Evolutionary conservation across 345 rosid genomes (phyloP).

Genomic region (Kandelia obovata): DNA sequence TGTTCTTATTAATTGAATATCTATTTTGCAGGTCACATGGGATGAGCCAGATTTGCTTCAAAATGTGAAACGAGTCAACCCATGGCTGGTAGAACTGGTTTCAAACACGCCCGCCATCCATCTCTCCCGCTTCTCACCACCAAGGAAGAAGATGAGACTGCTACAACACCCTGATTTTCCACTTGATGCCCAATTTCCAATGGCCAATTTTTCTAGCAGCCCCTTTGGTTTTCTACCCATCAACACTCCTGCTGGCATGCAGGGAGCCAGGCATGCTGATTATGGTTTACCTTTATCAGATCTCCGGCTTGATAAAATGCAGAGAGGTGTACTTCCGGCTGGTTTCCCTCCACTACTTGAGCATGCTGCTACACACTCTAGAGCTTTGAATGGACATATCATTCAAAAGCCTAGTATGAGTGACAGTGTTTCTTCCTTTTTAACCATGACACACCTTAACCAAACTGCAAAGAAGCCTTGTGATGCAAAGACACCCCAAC

Average conservation of each 20-base stretch:
- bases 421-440: constrained; percentile 43
- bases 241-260: constrained; percentile 38
- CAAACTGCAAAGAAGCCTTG: constrained; percentile 20
- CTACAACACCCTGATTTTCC: constrained; percentile 48
- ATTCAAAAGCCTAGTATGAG: constrained; percentile 32
- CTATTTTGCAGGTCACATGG: constrained; percentile 67
- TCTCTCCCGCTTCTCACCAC: constrained; percentile 70
- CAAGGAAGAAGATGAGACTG: constrained; percentile 77
- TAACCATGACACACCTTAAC: constrained; percentile 42
- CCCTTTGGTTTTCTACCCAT: constrained; percentile 21
- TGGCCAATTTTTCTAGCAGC: constrained; percentile 26
- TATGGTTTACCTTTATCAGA: constrained; percentile 28
- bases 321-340: constrained; percentile 19
- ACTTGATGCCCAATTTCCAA: constrained; percentile 38
- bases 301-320: constrained; percentile 26
- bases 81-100: constrained; percentile 93
- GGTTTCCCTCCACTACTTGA: constrained; percentile 37
- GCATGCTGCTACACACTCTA: constrained; percentile 29
- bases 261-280: constrained; percentile 44
- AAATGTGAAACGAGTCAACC: constrained; percentile 88
- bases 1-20: not conserved
- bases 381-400: constrained; percentile 27
- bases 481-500: constrained; percentile 15
- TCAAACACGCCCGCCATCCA: constrained; percentile 69
- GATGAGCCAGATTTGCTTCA: constrained; percentile 98